Conservation (phyloP, 2,329 filamentous ascomycete genomes). For the Fusarium proliferatum region DNA sequence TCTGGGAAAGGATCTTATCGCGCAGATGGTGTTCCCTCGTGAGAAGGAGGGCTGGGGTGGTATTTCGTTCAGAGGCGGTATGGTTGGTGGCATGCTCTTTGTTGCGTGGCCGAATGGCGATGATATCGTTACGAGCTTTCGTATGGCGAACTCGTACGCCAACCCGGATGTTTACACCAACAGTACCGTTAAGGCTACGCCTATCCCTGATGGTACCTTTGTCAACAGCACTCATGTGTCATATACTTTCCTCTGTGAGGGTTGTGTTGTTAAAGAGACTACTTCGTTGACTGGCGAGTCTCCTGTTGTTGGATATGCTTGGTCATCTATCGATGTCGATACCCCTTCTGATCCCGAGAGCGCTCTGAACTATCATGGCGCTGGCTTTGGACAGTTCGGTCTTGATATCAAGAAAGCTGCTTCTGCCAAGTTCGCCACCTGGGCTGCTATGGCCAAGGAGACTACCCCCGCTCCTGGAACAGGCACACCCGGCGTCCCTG, state of each 20-base stretch:
- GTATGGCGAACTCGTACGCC: slow-evolving; percentile 55
- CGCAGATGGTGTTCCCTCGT: slow-evolving; percentile 60
- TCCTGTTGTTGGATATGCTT: slow-evolving; percentile 54
- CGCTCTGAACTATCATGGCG: slow-evolving; percentile 54
- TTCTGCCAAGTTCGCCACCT: slow-evolving; percentile 46
- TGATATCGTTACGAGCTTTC: slow-evolving; percentile 49
- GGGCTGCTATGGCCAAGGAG: slow-evolving; percentile 43
- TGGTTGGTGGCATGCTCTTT: slow-evolving; percentile 61
- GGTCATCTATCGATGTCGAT: slow-evolving; percentile 50
- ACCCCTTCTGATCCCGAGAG: slow-evolving; percentile 48
- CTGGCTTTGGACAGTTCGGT: slow-evolving; percentile 53
- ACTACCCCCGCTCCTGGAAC: slow-evolving; percentile 13
- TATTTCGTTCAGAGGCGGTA: slow-evolving; percentile 58
- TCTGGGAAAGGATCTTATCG: slow-evolving; percentile 63
- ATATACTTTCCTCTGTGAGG: slow-evolving; percentile 64
- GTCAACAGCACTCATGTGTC: slow-evolving; percentile 64
- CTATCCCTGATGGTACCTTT: slow-evolving; percentile 63
- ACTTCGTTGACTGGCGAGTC: slow-evolving; percentile 45
- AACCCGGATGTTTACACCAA: slow-evolving; percentile 59
- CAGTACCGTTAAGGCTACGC: slow-evolving; percentile 51
- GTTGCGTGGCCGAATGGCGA: slow-evolving; percentile 61
- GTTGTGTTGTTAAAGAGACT: slow-evolving; percentile 53
- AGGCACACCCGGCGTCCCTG: slow-evolving; percentile 7
- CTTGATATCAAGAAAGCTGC: slow-evolving; percentile 48
- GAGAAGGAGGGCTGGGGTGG: slow-evolving; percentile 58